phyloP scores from a whole-genome alignment of 1,139 yeast genomes.

The Protomyces inouyei region DNA sequence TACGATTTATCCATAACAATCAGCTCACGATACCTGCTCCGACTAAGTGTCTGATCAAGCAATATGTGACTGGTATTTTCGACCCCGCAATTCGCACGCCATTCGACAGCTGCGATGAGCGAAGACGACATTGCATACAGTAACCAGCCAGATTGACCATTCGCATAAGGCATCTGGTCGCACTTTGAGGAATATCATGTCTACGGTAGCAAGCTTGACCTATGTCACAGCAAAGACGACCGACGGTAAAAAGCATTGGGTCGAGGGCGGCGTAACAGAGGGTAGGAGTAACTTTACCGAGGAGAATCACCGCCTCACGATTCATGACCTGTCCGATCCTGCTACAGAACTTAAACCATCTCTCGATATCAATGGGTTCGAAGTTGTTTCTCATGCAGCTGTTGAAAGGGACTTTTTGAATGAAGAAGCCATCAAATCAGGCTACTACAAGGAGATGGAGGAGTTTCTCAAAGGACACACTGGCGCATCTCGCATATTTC shows the following conservation, averaged over 20 bases:
- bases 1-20: no score
- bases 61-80: no score
- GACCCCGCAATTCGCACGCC: no score
- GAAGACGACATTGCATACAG: no score
- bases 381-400: neutral
- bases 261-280: constrained; percentile 13
- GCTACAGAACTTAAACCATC: constrained; percentile 2
- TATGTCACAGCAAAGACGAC: constrained; percentile 10
- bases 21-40: no score
- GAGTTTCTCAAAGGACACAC: constrained; percentile 4
- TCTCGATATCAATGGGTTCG: constrained; percentile 14
- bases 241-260: constrained; percentile 25
- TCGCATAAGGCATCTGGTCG: no score
- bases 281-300: constrained; percentile 4
- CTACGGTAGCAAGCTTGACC: neutral
- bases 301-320: neutral
- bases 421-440: constrained; percentile 10
- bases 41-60: no score
- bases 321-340: neutral
- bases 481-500: constrained; percentile 31
- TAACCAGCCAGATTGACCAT: no score
- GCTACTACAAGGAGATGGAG: constrained; percentile 20
- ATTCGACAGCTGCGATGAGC: no score
- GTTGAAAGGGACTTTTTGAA: constrained; percentile 2
- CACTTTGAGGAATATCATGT: neutral